Base-by-base conservation (phyloP, 2,329 filamentous ascomycete species). In the Tolypocladium pustulatum region DNA sequence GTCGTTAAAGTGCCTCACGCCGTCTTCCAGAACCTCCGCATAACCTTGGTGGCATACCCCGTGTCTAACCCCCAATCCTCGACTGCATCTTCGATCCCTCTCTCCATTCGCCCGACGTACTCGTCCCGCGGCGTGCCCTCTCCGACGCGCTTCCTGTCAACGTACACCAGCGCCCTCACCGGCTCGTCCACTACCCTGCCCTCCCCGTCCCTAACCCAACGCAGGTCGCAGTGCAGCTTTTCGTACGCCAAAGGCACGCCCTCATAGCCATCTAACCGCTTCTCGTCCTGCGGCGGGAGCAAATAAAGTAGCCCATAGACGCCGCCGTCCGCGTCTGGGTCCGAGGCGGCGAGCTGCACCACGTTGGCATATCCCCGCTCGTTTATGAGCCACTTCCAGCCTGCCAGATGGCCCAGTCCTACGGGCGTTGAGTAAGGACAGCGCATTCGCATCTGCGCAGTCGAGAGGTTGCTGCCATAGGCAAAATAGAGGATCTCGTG, bases 391-490 rank as follows among this genome's bases (percentile, higher is more conserved):
- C 85, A 90, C 52, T 70, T 73, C 76, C 84, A 87, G 46, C 75
- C 73, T 1, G 69, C 66, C 4, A 90, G 76, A 25, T 79, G 71
- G 4, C 78, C 87, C 56, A 88, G 73, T 51, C 83, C 84, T 8
- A 83, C 68, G 57, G 82, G 81, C 15, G 68, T 72, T 2, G 83
- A 82, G 17, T 67, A 69, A 57, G 83, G 85, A 67, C 87, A 90
- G 57, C 86, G 84, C 53, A 68, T 64, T 4, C 65, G 65, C 87
- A 90, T 90, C 71, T 89, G 86, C 34, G 77, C 71, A 0, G 78
- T 78, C 69, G 84, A 88, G 59, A 90, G 78, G 69, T 90, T 90
- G 68, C 81, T 85, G 62, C 87, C 87, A 71, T 87, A 90, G 65
- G 82, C 87, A 67, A 90, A 89, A 75, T 89, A 89, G 62, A 84